Evolutionary conservation across 768 basidiomycete genomes (phyloP).

Genomic region (Russula foetens): DNA sequence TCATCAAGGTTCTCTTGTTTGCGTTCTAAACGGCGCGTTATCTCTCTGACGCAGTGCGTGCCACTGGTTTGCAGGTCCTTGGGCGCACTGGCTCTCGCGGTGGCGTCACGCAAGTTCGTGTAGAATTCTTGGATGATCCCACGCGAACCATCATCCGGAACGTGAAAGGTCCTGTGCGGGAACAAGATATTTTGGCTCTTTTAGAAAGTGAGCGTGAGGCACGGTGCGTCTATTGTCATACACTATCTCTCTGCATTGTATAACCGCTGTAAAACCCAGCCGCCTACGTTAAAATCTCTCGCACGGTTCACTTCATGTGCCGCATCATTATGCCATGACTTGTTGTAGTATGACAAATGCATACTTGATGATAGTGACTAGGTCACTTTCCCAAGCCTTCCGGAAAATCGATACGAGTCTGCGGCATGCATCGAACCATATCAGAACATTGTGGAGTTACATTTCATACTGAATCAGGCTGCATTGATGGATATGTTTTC

Average conservation of each 20-base stretch:
- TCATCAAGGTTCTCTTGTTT: constrained; percentile 66
- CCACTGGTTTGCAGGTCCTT: constrained; percentile 56
- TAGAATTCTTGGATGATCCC: constrained; percentile 98
- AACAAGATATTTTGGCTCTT: constrained; percentile 93
- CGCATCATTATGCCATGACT: constrained; percentile 14
- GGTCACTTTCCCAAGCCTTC: background rate
- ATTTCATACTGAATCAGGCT: background rate
- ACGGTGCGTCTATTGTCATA: constrained; percentile 53
- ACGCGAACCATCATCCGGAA: constrained; percentile 96
- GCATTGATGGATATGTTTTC: background rate
- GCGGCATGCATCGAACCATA: background rate
- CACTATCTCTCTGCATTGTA: background rate
- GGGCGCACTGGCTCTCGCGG: constrained; percentile 98
- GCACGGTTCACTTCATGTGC: background rate
- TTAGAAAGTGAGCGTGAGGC: constrained; percentile 99
- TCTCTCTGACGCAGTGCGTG: constrained; percentile 13
- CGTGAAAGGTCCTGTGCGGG: constrained; percentile 95
- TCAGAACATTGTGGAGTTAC: background rate
- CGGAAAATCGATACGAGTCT: background rate
- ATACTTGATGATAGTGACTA: background rate
- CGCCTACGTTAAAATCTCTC: constrained; percentile 27
- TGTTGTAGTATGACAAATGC: constrained; percentile 19
- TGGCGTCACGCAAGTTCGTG: constrained; percentile 98
- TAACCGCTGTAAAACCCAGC: constrained; percentile 18
- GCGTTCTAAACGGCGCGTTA: background rate